Evolutionary conservation across 2,329 filamentous ascomycete genomes (phyloP).

Genomic region (Exophiala spinifera): DNA sequence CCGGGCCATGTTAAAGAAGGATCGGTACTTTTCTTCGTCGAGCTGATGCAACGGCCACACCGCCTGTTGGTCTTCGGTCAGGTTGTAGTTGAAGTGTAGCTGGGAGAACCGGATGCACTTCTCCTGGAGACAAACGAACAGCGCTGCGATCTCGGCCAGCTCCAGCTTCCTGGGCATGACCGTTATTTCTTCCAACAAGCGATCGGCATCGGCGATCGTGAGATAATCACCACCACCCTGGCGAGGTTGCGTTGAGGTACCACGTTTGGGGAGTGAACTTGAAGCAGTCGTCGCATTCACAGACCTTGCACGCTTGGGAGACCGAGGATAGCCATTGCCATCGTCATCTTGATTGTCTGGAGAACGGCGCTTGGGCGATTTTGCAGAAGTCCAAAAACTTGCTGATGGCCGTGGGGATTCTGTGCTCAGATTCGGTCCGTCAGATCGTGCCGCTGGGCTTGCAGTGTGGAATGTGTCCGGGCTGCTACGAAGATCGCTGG

Average conservation of each 20-base stretch:
- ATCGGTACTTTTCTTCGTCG: slow-evolving; percentile 3
- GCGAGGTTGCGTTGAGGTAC: neutral
- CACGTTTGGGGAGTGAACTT: neutral
- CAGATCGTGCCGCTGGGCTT: neutral
- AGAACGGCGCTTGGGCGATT: neutral
- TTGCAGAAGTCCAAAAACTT: neutral
- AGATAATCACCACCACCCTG: neutral
- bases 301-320: neutral
- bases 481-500: neutral
- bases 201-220: neutral
- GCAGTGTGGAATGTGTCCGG: neutral
- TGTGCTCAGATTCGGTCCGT: neutral
- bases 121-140: slow-evolving; percentile 21
- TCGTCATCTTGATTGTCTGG: neutral
- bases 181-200: neutral
- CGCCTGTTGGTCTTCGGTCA: slow-evolving; percentile 10
- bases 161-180: slow-evolving; percentile 4
- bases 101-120: slow-evolving; percentile 12
- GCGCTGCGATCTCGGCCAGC: slow-evolving; percentile 15
- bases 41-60: slow-evolving; percentile 22
- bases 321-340: no score
- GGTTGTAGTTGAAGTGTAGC: slow-evolving; percentile 18
- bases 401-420: neutral
- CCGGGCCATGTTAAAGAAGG: slow-evolving; percentile 8
- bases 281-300: neutral